Conservation (phyloP, 352 stramenopile species). For the Phytophthora palmivora region DNA sequence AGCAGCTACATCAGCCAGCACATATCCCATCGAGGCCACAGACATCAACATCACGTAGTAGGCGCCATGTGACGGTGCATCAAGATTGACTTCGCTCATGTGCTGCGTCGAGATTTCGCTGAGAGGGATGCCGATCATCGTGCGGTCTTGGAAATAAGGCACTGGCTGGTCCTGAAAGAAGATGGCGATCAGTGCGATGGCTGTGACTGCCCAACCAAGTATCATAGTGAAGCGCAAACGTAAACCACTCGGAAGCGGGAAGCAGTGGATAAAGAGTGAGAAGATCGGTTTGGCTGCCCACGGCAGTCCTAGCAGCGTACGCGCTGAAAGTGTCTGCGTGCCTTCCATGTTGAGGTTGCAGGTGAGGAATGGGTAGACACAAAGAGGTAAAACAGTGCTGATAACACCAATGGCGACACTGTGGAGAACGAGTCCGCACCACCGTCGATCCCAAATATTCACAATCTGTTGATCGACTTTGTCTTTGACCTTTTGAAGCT, state of each 20-base stretch:
- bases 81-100: slow-evolving; percentile 44
- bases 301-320: slow-evolving; percentile 53
- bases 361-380: slow-evolving; percentile 69
- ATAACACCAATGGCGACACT: slow-evolving; percentile 58
- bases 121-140: slow-evolving; percentile 34
- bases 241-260: slow-evolving; percentile 31
- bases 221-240: slow-evolving; percentile 42
- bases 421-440: slow-evolving; percentile 59
- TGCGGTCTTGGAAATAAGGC: slow-evolving; percentile 55
- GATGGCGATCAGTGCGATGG: slow-evolving; percentile 37
- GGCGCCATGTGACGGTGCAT: slow-evolving; percentile 48
- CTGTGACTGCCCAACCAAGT: slow-evolving; percentile 53
- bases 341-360: slow-evolving; percentile 79
- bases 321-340: slow-evolving; percentile 62
- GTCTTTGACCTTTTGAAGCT: slow-evolving; percentile 1
- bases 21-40: slow-evolving; percentile 74
- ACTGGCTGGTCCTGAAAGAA: slow-evolving; percentile 48
- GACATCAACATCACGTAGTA: slow-evolving; percentile 74
- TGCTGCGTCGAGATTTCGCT: slow-evolving; percentile 35
- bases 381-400: slow-evolving; percentile 58
- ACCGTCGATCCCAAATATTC: slow-evolving; percentile 45
- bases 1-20: slow-evolving; percentile 78
- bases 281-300: slow-evolving; percentile 65
- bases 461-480: slow-evolving; percentile 6
- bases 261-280: slow-evolving; percentile 44